Evolutionary conservation across 106 monocot genomes (phyloP), one percentile per base, ranked within the genome.

Genomic region (Triglochin maritima): DNA sequence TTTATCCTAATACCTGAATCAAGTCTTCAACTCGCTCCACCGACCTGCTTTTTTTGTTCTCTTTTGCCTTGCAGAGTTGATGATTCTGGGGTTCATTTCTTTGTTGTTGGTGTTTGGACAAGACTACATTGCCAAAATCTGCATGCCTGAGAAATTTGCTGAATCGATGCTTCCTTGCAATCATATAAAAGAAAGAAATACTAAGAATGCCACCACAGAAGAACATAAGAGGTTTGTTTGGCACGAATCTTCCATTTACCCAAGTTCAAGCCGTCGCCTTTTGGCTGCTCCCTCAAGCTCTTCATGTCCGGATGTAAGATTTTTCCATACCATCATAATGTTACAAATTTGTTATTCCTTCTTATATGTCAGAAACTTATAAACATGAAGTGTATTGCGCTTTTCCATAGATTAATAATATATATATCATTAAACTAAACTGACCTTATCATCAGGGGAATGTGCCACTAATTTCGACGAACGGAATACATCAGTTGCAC

Each of bases 11-110:
- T 29, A 29, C 29, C 29, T 29, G 29, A 29, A 29, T 29, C 29
- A 29, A 29, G 29, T 29, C 29, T 29, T 29, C 29, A 29, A 29
- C 29, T 29, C 29, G 29, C 5, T 11, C 16, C 16, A 5, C 15
- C 16, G 2, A 59, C 58, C 10, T 5, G 5, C 12, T 5, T n/a
- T 11, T n/a, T 15, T 64, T 11, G 10, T 11, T 47, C n/a, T 17
- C 2, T 46, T 64, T 47, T 4, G 48, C 65, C 17, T 68, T 75
- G 71, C 93, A 84, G 93, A 93, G 66, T 75, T 93, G 70, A 93
- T 93, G 93, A 58, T 93, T 75, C 83, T 93, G 62, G 93, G 93
- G 8, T 93, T 93, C 77, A 93, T 93, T 69, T 93, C 93, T 41
- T 75, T 93, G 60, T 74, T 93, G 69, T 68, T 88, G 77, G 83